A percentile compares a stretch with the other conserved stretches of the same genome.
Conservation (phyloP, 148 eudicot genomes). For the Chenopodium berlandieri region DNA sequence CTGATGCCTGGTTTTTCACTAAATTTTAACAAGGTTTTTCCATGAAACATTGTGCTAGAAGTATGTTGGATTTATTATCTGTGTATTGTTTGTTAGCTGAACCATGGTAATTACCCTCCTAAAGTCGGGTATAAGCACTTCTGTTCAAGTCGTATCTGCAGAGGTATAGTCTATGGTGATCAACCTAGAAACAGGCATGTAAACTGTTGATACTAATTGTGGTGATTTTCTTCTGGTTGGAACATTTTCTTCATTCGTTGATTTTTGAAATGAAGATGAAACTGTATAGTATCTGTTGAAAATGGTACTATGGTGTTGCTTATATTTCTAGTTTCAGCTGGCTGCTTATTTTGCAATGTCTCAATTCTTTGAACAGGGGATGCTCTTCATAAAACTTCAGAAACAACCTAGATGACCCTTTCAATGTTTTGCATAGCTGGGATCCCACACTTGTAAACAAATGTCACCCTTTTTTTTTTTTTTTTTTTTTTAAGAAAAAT, state of each 20-base stretch:
- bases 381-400: slow-evolving; percentile 61
- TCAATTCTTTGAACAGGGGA: slow-evolving; percentile 48
- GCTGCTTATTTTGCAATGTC: not conserved
- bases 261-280: not conserved
- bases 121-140: slow-evolving; percentile 74
- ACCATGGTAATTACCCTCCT: not conserved
- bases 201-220: not conserved
- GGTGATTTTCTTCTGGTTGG: not conserved
- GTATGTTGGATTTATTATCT: not conserved
- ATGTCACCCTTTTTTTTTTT: too few relatives aligned
- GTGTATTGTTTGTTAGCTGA: not conserved
- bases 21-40: slow-evolving; percentile 55
- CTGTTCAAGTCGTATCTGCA: slow-evolving; percentile 64
- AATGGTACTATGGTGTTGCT: too few relatives aligned
- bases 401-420: slow-evolving; percentile 55
- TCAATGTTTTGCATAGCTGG: slow-evolving; percentile 74
- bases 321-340: too few relatives aligned
- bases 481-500: too few relatives aligned
- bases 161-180: slow-evolving; percentile 84
- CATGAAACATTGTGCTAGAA: not conserved
- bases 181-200: slow-evolving; percentile 88
- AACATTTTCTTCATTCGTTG: not conserved
- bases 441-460: slow-evolving; percentile 74
- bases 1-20: slow-evolving; percentile 75
- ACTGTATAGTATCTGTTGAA: too few relatives aligned